These are phyloP conservation scores for Porpolomopsis calyptriformis DNA, from an alignment of 768 basidiomycete genomes.

Conservation along the genomic window DNA sequence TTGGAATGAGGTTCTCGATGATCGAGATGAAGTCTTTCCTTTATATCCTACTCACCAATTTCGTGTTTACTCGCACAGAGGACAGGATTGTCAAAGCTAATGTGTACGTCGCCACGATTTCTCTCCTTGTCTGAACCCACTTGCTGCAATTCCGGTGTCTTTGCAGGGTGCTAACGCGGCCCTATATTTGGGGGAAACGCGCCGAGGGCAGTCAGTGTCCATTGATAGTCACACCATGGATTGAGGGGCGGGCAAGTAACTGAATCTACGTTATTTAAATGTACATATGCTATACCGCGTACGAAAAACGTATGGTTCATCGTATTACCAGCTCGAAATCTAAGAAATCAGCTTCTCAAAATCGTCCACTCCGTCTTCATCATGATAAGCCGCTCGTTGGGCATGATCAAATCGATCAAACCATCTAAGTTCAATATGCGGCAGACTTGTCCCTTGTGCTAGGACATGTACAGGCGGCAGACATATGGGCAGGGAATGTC, in stretches of 20 bases:
- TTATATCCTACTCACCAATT: slow-evolving; percentile 58
- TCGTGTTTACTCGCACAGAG: slow-evolving; percentile 46
- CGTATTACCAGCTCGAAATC: too few relatives aligned
- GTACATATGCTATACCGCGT: too few relatives aligned
- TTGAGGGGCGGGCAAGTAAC: background rate
- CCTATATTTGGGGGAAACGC: slow-evolving; percentile 44
- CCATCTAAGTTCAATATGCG: too few relatives aligned
- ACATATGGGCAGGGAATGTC: too few relatives aligned
- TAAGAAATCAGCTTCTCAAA: too few relatives aligned
- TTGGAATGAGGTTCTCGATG: slow-evolving; percentile 72
- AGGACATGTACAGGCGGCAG: too few relatives aligned
- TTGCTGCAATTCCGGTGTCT: background rate
- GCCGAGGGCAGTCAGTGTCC: slow-evolving; percentile 56
- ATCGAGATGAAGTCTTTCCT: slow-evolving; percentile 77
- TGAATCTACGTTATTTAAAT: too few relatives aligned
- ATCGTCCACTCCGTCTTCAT: too few relatives aligned
- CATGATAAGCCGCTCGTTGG: too few relatives aligned
- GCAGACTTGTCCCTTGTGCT: too few relatives aligned
- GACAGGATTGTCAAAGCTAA: slow-evolving; percentile 48
- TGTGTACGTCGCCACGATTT: slow-evolving; percentile 34
- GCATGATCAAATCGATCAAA: too few relatives aligned
- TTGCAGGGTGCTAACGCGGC: slow-evolving; percentile 51
- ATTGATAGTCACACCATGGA: slow-evolving; percentile 35
- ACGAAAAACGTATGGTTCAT: too few relatives aligned
- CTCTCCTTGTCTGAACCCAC: background rate